Evolutionary conservation across 495 filamentous ascomycete genomes (phyloP), one percentile per base, ranked within the genome.

Genomic region (Penicillium lagena): DNA sequence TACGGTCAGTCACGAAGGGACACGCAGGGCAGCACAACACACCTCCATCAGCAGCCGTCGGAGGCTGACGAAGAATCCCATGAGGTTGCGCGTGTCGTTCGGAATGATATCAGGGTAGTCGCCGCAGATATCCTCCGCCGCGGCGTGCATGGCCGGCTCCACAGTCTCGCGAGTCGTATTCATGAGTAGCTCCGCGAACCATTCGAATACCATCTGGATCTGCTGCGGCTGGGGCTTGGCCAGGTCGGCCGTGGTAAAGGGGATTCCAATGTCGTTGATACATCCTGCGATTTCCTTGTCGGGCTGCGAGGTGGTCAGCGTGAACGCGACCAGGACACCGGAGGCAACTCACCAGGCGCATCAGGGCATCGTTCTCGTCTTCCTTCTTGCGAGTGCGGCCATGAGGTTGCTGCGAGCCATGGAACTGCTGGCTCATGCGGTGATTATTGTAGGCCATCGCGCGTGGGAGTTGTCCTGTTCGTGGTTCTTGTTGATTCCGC

Each of bases 191-290:
- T 95, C 90, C 37, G 87, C 90, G 57, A 97, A 94, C 87, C 88
- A 94, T 77, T 98, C 93, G 48, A 96, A 90, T 30, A 98, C 86
- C 76, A 89, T 86, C 66, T 97, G 94, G 38, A 95, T 90, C 53
- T 94, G 88, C 43, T 89, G 80, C 9, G 94, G 83, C 52, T 95
- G 93, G 5, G 93, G 93, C 58, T 95, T 97, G 48, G 89, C 80
- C 31, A 98, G 76, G 67, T 98, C 93, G 49, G 86, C 83, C n/a
- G 85, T 69, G 2, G 79, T 84, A 64, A 96, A 96, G 4, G 79
- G 78, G 41, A 98, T 86, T 37, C 90, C 90, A 44, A 97, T 93
- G 60, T 97, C 93, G 64, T 81, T 90, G 71, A 98, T 95, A 65
- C 93, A 98, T 57, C 86, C 89, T 55, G 90, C 89, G 42, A 98